Percentiles rank a stretch among this genome's conserved stretches.
phyloP scores from a whole-genome alignment of 371 early-diverging fungal genomes.

The Zychaea mexicana region DNA sequence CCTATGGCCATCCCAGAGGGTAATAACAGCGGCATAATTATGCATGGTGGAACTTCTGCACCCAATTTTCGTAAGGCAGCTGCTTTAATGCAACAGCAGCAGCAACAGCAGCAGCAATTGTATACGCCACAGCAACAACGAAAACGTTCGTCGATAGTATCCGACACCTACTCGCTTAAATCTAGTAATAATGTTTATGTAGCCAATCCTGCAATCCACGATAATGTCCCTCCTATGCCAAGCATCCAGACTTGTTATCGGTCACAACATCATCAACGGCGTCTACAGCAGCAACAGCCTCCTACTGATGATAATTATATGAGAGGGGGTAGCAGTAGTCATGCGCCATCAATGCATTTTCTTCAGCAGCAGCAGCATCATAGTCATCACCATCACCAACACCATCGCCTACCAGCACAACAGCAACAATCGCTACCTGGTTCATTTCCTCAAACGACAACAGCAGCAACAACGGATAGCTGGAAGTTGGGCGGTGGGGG shows the following conservation, averaged over 20 bases:
- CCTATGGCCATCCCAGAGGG: background rate
- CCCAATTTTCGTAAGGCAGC: slow-evolving; percentile 6
- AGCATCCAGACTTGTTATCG: slow-evolving; percentile 1
- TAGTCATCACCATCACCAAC: background rate
- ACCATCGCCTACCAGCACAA: background rate
- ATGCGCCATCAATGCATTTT: background rate
- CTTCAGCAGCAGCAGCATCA: background rate
- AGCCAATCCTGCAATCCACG: slow-evolving; percentile 7
- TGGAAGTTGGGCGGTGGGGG: background rate
- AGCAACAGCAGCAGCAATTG: background rate
- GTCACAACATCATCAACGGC: background rate
- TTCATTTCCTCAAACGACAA: background rate
- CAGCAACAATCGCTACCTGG: background rate
- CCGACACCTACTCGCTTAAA: background rate
- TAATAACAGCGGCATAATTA: no score
- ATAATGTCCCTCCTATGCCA: slow-evolving; percentile 9
- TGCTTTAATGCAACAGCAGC: background rate
- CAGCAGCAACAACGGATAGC: background rate
- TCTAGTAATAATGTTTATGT: background rate
- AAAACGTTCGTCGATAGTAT: background rate
- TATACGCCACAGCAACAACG: background rate
- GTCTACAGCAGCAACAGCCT: background rate
- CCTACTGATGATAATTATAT: background rate
- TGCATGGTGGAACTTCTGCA: background rate
- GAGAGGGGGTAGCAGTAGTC: no score